Conservation (phyloP, 2,329 filamentous ascomycete species). For the Fusarium humuli region DNA sequence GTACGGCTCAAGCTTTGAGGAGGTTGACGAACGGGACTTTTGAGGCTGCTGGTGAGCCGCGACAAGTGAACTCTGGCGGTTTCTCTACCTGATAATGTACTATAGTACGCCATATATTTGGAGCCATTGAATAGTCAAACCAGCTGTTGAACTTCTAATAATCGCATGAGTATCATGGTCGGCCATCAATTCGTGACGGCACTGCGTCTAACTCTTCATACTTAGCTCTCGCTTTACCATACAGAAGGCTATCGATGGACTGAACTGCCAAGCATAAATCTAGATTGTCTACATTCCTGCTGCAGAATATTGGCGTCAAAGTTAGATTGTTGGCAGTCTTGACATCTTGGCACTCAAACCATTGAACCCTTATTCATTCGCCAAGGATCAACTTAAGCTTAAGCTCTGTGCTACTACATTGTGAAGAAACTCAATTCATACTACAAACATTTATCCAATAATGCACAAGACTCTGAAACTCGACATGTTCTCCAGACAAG, state of each 20-base stretch:
- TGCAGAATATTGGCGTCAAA: background rate
- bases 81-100: conserved; percentile 52
- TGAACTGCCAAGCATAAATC: background rate
- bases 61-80: conserved; percentile 79
- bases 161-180: too few species aligned
- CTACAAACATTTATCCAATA: background rate
- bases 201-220: too few species aligned
- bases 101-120: too few species aligned
- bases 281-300: background rate
- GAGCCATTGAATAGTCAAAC: too few species aligned
- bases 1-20: conserved; percentile 79
- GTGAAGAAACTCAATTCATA: background rate
- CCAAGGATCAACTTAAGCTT: background rate
- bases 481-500: background rate
- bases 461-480: background rate
- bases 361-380: too few species aligned
- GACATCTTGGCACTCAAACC: background rate
- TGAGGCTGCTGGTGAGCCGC: conserved; percentile 85
- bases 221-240: too few species aligned
- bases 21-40: conserved; percentile 73
- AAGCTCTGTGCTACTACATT: background rate
- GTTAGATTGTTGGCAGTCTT: background rate
- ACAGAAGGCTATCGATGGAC: too few species aligned
- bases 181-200: too few species aligned
- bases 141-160: too few species aligned